A percentile compares a stretch with the other conserved stretches of the same genome.
phyloP scores from a whole-genome alignment of 768 basidiomycete species.

The Termitomyces bulborhizus region DNA sequence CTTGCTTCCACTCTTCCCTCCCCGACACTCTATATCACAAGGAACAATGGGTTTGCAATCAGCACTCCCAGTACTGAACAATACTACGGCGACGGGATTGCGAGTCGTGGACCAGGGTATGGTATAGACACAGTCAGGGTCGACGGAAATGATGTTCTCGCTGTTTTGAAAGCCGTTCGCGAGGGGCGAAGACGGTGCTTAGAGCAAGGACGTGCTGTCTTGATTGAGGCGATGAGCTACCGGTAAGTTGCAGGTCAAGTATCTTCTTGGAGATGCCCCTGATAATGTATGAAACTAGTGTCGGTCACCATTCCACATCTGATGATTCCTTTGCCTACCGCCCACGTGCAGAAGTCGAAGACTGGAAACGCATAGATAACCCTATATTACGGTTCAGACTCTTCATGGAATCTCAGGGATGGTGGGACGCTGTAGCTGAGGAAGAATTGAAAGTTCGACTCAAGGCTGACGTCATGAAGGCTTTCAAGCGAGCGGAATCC shows the following conservation, averaged over 20 bases:
- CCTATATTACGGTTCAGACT: slow-evolving; percentile 81
- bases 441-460: slow-evolving; percentile 60
- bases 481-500: slow-evolving; percentile 74
- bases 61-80: slow-evolving; percentile 89
- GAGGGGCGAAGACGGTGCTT: slow-evolving; percentile 70
- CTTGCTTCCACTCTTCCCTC: slow-evolving; percentile 73
- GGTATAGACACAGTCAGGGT: slow-evolving; percentile 89
- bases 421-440: slow-evolving; percentile 81
- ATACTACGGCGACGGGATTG: slow-evolving; percentile 90
- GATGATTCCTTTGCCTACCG: slow-evolving; percentile 96
- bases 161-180: slow-evolving; percentile 67
- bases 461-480: slow-evolving; percentile 68
- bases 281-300: slow-evolving; percentile 31
- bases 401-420: slow-evolving; percentile 75
- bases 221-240: slow-evolving; percentile 90
- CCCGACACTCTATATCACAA: slow-evolving; percentile 67
- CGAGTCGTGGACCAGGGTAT: slow-evolving; percentile 86
- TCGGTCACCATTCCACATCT: slow-evolving; percentile 93
- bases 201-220: slow-evolving; percentile 73
- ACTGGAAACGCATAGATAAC: slow-evolving; percentile 87
- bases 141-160: slow-evolving; percentile 89
- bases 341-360: slow-evolving; percentile 83
- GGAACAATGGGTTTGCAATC: slow-evolving; percentile 92
- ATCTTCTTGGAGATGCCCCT: not conserved
- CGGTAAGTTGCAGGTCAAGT: slow-evolving; percentile 37